phyloP scores from a whole-genome alignment of 345 rosid species.

The Lepidium africanum region DNA sequence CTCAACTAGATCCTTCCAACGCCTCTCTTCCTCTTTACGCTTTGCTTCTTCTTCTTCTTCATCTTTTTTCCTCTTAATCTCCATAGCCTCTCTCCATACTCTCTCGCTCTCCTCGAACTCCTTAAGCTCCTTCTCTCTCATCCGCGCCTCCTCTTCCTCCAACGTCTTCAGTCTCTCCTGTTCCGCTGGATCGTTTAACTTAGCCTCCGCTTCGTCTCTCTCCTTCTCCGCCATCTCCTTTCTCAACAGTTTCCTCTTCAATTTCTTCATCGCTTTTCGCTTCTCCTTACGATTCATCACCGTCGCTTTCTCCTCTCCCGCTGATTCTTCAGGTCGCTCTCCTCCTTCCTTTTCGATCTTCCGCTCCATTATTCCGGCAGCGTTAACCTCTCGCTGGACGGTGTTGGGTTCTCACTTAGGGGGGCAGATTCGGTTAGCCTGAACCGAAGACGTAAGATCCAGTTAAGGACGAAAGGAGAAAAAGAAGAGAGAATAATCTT shows the following conservation, averaged over 20 bases:
- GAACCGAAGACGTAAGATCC: too few relatives aligned
- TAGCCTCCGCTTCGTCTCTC: slow-evolving; percentile 54
- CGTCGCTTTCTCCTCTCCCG: slow-evolving; percentile 14
- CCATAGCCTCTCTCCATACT: slow-evolving; percentile 61
- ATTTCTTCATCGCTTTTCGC: slow-evolving; percentile 74
- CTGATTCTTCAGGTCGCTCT: background rate
- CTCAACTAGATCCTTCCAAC: slow-evolving; percentile 34
- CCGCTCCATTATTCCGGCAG: slow-evolving; percentile 5
- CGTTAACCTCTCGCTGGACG: background rate
- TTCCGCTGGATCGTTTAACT: slow-evolving; percentile 61
- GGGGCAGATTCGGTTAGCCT: background rate
- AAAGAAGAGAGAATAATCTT: too few relatives aligned
- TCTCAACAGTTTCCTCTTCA: slow-evolving; percentile 68
- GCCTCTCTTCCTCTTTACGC: slow-evolving; percentile 34
- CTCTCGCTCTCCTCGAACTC: slow-evolving; percentile 81
- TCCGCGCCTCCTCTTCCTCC: slow-evolving; percentile 56
- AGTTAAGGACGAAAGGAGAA: too few relatives aligned
- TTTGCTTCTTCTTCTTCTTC: slow-evolving; percentile 45
- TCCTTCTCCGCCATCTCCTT: slow-evolving; percentile 63
- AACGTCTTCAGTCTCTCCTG: slow-evolving; percentile 40
- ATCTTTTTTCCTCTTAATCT: slow-evolving; percentile 44
- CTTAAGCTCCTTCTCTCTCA: slow-evolving; percentile 49
- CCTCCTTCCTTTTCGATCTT: background rate
- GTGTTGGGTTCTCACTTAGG: background rate
- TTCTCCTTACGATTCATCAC: slow-evolving; percentile 57